These are phyloP conservation scores for Pichia sp. DNA, from an alignment of 1,139 yeast species.

Conservation along the genomic window DNA sequence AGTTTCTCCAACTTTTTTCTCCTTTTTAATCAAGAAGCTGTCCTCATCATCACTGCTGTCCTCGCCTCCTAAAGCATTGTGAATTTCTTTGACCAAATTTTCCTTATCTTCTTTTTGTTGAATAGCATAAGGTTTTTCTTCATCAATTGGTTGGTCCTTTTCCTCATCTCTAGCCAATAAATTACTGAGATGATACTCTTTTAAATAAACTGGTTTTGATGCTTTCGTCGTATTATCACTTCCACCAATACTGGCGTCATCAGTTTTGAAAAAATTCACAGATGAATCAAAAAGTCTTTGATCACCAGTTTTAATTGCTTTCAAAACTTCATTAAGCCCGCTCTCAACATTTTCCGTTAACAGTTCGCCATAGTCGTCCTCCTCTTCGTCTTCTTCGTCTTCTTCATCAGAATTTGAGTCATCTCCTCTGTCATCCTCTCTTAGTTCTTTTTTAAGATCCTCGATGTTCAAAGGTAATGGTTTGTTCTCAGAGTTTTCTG, in stretches of 20 bases:
- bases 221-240: slow-evolving; percentile 41
- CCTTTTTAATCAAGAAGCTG: slow-evolving; percentile 57
- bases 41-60: slow-evolving; percentile 48
- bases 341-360: slow-evolving; percentile 81
- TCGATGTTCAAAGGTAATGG: slow-evolving; percentile 26
- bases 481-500: not conserved
- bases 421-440: slow-evolving; percentile 25
- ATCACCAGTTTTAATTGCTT: slow-evolving; percentile 66
- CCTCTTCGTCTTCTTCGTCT: slow-evolving; percentile 68
- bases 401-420: slow-evolving; percentile 33
- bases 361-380: slow-evolving; percentile 88
- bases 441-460: slow-evolving; percentile 25
- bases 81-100: slow-evolving; percentile 69
- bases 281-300: slow-evolving; percentile 59
- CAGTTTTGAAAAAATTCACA: slow-evolving; percentile 63
- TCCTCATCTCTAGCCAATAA: slow-evolving; percentile 62
- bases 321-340: slow-evolving; percentile 69
- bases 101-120: slow-evolving; percentile 73
- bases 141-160: slow-evolving; percentile 38
- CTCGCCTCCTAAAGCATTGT: slow-evolving; percentile 53
- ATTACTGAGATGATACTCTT: slow-evolving; percentile 87
- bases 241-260: slow-evolving; percentile 27
- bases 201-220: slow-evolving; percentile 79
- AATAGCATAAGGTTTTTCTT: slow-evolving; percentile 62
- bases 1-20: slow-evolving; percentile 25